Base-by-base conservation (phyloP, 2,329 filamentous ascomycete genomes). In the Neofusicoccum laricinum region DNA sequence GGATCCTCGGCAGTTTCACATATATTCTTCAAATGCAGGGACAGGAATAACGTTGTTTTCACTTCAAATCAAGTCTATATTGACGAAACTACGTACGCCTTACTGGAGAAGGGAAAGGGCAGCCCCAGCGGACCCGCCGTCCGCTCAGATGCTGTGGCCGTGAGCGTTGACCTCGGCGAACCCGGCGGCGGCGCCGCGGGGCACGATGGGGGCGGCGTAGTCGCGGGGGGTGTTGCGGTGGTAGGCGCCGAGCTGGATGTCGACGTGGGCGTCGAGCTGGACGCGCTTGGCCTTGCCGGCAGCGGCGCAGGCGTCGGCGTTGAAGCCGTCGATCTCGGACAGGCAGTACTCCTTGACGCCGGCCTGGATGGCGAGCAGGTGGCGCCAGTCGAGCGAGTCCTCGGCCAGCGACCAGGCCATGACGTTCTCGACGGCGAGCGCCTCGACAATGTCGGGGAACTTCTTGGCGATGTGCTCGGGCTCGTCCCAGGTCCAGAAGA, bases 401-500 rank as follows among this genome's bases (percentile, higher is more conserved):
- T 92, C 89, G 1, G 88, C 90, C 65, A 92, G 71, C 19, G 87
- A 89, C 90, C 89, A 92, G 0, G 89, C 89, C 82, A 92, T 91
- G 4, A 90, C 85, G 15, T 90, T 90, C 1, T 90, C 89, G 0
- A 92, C 73, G 0, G 78, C 75, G 71, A 84, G 82, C 36, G 79
- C 78, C 34, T 80, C 77, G 2, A 91, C 80, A 40, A 93, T 82
- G 4, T 82, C 73, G 3, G 81, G 76, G 65, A 91, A 86, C 77
- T 93, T 93, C 64, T 79, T 78, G 12, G 73, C 69, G 58, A 93
- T 87, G 12, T 86, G 80, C 7, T 81, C 79, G 0, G 83, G 80
- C 0, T 87, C 90, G 66, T 93, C 90, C 80, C 88, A 92, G 0
- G 88, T 88, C 90, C 90, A 93, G 83, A 90, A 93, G 34, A 88